Percentiles rank a stretch among this genome's conserved stretches.
Conservation (phyloP, 2,329 filamentous ascomycete genomes). For the Didymosphaeria variabile region DNA sequence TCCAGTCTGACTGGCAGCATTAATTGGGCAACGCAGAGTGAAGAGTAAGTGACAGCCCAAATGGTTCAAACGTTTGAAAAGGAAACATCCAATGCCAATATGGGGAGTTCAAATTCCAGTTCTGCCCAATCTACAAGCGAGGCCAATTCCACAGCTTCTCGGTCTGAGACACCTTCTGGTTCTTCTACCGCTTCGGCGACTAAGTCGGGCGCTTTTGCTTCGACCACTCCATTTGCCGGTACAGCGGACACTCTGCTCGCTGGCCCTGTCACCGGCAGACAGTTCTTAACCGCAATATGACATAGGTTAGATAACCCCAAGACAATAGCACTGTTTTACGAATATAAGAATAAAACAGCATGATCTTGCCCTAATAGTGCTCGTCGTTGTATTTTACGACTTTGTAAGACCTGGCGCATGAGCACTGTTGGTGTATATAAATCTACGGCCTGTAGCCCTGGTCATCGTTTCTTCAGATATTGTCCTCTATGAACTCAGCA, state of each 20-base stretch:
- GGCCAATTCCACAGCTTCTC: constrained; percentile 3
- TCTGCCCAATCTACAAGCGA: not conserved
- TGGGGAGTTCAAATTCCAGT: not conserved
- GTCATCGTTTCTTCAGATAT: too few species aligned
- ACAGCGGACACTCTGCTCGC: not conserved
- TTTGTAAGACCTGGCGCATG: too few species aligned
- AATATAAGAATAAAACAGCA: too few species aligned
- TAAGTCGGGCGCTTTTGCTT: not conserved
- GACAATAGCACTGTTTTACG: too few species aligned
- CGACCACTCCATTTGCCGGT: not conserved
- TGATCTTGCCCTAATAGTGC: too few species aligned
- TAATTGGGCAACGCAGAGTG: constrained; percentile 5
- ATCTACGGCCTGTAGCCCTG: too few species aligned
- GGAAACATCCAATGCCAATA: not conserved
- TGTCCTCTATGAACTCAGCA: too few species aligned
- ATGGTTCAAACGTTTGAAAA: not conserved
- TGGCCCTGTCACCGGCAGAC: not conserved
- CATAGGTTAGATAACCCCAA: too few species aligned
- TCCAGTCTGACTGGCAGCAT: constrained; percentile 18
- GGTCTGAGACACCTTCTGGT: not conserved
- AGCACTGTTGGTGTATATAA: too few species aligned
- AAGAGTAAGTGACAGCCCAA: not conserved
- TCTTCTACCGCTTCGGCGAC: constrained; percentile 3
- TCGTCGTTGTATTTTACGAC: too few species aligned
- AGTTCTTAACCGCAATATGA: too few species aligned